Conservation (phyloP, 441 rosid genomes). For the Populus tomentosa region DNA sequence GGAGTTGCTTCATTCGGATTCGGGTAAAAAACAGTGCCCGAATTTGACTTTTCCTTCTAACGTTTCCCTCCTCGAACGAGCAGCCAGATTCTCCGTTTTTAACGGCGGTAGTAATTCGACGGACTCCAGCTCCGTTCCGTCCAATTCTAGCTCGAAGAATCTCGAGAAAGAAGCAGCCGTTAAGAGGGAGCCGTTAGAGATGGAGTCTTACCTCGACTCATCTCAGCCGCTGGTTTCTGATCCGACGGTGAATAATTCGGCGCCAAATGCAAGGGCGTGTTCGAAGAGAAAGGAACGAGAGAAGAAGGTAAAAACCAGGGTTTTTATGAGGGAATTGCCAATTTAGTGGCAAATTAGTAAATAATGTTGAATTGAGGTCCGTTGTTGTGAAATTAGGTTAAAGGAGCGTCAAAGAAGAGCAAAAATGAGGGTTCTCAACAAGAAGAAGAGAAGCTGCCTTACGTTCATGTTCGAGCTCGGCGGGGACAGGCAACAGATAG, state of each 20-base stretch:
- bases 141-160: conserved; percentile 48
- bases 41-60: conserved; percentile 46
- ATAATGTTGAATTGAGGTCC: background rate
- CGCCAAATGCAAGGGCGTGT: conserved; percentile 27
- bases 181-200: conserved; percentile 65
- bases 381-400: conserved; percentile 36
- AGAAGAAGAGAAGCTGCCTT: conserved; percentile 69
- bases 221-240: conserved; percentile 43
- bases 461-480: conserved; percentile 95
- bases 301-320: conserved; percentile 53
- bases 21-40: conserved; percentile 19
- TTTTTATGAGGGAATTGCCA: background rate
- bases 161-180: conserved; percentile 40
- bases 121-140: conserved; percentile 45
- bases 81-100: conserved; percentile 52
- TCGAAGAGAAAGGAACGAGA: conserved; percentile 76
- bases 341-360: background rate
- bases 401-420: conserved; percentile 73
- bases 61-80: conserved; percentile 41
- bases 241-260: conserved; percentile 34
- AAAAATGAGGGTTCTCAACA: conserved; percentile 35
- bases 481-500: conserved; percentile 98
- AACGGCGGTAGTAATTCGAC: conserved; percentile 33
- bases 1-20: conserved; percentile 71
- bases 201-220: conserved; percentile 38